Evolutionary conservation across 2,329 filamentous ascomycete genomes (phyloP).

Genomic region (Arthrocladium fulminans): DNA sequence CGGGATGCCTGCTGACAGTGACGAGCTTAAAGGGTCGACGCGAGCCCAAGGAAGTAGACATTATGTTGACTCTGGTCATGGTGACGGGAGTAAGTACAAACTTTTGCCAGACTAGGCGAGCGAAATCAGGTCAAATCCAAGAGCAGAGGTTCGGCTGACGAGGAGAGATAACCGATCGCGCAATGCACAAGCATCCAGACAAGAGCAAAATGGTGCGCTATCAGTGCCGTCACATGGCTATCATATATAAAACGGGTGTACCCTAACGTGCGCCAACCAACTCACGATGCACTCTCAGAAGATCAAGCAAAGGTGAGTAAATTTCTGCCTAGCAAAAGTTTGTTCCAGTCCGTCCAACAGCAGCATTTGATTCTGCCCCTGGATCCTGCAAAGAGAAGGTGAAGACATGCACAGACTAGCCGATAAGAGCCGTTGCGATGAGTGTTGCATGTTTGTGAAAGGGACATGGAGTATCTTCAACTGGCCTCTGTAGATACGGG

Average conservation of each 20-base stretch:
- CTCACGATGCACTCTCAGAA: too few species aligned
- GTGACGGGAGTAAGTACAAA: neutral
- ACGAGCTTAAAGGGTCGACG: constrained; percentile 5
- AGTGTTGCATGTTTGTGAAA: neutral
- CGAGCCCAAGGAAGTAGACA: neutral
- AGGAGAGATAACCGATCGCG: too few species aligned
- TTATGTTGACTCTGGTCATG: constrained; percentile 6
- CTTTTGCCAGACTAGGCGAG: too few species aligned
- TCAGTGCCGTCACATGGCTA: too few species aligned
- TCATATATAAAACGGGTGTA: too few species aligned
- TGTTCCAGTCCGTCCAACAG: neutral
- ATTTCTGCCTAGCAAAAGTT: neutral
- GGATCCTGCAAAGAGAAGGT: neutral
- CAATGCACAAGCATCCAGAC: too few species aligned
- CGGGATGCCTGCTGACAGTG: constrained; percentile 4
- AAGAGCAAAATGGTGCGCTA: too few species aligned
- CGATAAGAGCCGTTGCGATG: neutral
- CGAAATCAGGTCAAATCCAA: too few species aligned
- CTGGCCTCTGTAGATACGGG: neutral
- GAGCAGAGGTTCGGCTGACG: too few species aligned
- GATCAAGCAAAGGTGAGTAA: neutral
- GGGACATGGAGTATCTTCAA: neutral
- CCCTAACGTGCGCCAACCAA: too few species aligned
- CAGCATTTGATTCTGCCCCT: neutral
- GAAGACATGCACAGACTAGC: neutral